Base-by-base conservation (phyloP, 148 eudicot genomes). In the Persicaria tinctoria region DNA sequence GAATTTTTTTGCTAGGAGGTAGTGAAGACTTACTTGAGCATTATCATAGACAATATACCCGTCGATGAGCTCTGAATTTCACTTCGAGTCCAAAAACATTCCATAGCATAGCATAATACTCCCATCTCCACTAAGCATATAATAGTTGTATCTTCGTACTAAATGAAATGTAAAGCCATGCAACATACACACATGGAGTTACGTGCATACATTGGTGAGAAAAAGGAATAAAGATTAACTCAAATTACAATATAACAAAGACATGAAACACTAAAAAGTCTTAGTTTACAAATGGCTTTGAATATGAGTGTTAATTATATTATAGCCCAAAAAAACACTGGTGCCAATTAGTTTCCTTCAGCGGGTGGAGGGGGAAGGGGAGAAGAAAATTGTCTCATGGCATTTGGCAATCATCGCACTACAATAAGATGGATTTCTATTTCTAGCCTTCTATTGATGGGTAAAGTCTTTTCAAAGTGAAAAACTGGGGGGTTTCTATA, bases 1-100 rank as follows among this genome's bases (percentile, higher is more conserved):
- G 41, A 32, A 32, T 1, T 32, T 32, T 32, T 12, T 8, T 50
- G 13, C 1, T 50, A 50, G 8, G 53, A 70, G 47, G n/a, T 10
- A 59, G 20, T n/a, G 80, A 92, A 82, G 88, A 94, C 98, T 84
- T 90, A 94, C 98, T 84, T 94, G 98, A 79, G 90, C 90, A 47
- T 91, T 86, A 76, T 94, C 83, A 75, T 91, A 94, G 82, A 91
- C 98, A 23, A 94, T 94, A 74, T 91, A 94, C 83, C 91, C 98
- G 64, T 94, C 90, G 41, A 32, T 32, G 41, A 32, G 41, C 41
- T 32, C 41, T 32, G 41, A 32, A 32, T 32, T 32, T 32, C 41
- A 32, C 41, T 32, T 32, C 2, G 41, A 32, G 2, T 32, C 41
- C 41, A 32, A 3, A 32, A 32, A 32, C 41, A 32, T 32, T 32